Conservation (phyloP, 805 yeast species). For the Kuraishia hungarica region DNA sequence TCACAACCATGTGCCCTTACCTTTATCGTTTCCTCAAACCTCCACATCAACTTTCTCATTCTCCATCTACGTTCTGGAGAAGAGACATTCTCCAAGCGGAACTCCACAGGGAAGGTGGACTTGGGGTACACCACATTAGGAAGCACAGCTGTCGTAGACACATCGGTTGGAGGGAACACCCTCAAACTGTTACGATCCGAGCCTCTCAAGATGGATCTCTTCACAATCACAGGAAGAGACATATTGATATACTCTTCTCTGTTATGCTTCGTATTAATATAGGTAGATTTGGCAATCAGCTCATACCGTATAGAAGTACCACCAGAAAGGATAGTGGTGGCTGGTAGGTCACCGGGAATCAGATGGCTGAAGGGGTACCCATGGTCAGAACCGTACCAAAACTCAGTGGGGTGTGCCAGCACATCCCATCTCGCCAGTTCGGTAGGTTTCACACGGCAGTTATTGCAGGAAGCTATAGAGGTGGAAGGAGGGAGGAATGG, state of each 20-base stretch:
- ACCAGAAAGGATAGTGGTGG: conserved; percentile 59
- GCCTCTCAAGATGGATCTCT: conserved; percentile 72
- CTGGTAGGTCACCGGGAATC: conserved; percentile 82
- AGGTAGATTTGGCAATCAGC: conserved; percentile 51
- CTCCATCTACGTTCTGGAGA: conserved; percentile 71
- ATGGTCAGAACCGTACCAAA: conserved; percentile 57
- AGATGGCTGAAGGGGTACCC: conserved; percentile 89
- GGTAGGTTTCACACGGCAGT: conserved; percentile 46
- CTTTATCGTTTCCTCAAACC: conserved; percentile 75
- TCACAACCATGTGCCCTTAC: conserved; percentile 52
- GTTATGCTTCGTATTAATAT: conserved; percentile 23
- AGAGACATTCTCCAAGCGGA: conserved; percentile 67
- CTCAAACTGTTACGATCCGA: conserved; percentile 82
- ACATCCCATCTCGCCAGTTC: conserved; percentile 88
- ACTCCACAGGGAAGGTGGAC: conserved; percentile 75
- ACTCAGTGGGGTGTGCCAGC: conserved; percentile 45
- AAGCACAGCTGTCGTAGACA: conserved; percentile 76
- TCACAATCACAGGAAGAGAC: conserved; percentile 58
- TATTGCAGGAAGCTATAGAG: conserved; percentile 41
- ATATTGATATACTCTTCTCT: conserved; percentile 30
- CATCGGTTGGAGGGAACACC: conserved; percentile 92
- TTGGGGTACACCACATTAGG: conserved; percentile 89
- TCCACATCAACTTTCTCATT: conserved; percentile 84
- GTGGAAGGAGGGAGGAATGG: conserved; percentile 56
- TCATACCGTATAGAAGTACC: conserved; percentile 61